phyloP scores from a whole-genome alignment of 1,284 basidiomycete species.

The Sparassis latifolia region DNA sequence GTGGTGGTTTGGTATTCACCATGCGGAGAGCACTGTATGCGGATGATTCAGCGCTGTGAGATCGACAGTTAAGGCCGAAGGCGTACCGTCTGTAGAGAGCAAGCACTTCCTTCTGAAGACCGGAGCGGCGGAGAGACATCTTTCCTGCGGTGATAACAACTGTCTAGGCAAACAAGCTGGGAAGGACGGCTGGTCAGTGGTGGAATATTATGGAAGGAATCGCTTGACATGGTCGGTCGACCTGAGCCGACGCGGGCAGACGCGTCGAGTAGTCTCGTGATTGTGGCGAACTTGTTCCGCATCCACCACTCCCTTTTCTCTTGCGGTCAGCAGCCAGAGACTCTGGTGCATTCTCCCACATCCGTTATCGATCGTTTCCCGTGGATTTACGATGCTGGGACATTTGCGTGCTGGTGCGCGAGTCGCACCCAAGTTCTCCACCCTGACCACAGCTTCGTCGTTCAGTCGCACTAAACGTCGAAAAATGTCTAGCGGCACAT shows the following conservation, averaged over 20 bases:
- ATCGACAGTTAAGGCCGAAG: not conserved
- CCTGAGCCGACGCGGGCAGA: no score
- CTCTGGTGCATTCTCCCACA: no score
- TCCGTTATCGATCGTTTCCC: no score
- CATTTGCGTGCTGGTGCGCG: no score
- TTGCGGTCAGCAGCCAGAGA: no score
- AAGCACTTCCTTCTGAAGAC: slow-evolving; percentile 66
- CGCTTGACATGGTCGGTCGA: no score
- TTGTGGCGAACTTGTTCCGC: no score
- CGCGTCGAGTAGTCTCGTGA: no score
- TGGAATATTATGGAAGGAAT: not conserved
- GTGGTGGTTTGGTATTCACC: slow-evolving; percentile 55
- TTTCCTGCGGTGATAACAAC: not conserved
- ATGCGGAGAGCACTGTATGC: slow-evolving; percentile 62
- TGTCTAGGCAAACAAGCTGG: not conserved
- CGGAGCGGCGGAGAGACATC: slow-evolving; percentile 36
- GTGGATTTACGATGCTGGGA: no score
- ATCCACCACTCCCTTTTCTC: no score
- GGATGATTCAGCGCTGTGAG: not conserved
- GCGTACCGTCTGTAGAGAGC: slow-evolving; percentile 65
- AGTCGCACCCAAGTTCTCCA: no score
- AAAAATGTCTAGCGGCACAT: not conserved
- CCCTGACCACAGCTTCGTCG: no score
- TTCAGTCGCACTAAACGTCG: not conserved
- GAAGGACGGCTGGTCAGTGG: not conserved